These are phyloP conservation scores for Mucor mucedo DNA, from an alignment of 371 early-diverging fungal genomes.

Conservation along the genomic window DNA sequence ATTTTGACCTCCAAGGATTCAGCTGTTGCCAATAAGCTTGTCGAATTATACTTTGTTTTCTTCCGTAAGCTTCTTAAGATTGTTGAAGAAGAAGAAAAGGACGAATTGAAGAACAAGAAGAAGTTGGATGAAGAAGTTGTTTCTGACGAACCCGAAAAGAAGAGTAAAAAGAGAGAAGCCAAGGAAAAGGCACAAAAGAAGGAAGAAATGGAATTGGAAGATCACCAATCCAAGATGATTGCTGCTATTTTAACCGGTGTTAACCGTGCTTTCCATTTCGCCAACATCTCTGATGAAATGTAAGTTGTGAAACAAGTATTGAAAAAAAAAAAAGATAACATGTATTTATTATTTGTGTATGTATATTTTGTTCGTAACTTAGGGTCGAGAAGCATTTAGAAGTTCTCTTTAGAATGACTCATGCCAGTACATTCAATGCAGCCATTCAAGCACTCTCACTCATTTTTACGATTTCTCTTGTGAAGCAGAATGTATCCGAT, in stretches of 20 bases:
- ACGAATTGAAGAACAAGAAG: constrained; percentile 55
- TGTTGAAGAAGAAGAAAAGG: constrained; percentile 43
- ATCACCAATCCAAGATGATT: constrained; percentile 82
- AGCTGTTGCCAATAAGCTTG: constrained; percentile 80
- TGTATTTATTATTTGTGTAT: neutral
- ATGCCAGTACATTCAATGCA: constrained; percentile 87
- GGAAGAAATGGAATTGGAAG: constrained; percentile 59
- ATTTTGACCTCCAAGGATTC: constrained; percentile 75
- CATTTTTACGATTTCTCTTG: constrained; percentile 77
- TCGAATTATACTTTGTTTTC: constrained; percentile 89
- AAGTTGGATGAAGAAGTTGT: constrained; percentile 41
- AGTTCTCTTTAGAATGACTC: constrained; percentile 86
- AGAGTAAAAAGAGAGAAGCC: constrained; percentile 50
- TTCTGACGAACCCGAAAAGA: constrained; percentile 52
- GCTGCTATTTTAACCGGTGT: constrained; percentile 94
- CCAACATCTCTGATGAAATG: constrained; percentile 78
- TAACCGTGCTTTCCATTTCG: constrained; percentile 94
- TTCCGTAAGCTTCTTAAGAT: constrained; percentile 80
- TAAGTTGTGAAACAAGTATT: constrained; percentile 38
- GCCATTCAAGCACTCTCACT: constrained; percentile 91
- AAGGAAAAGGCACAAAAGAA: constrained; percentile 51
- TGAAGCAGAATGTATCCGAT: constrained; percentile 63
- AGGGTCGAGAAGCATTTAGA: constrained; percentile 81
- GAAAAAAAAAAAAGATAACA: too few relatives aligned
- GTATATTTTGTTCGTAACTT: constrained; percentile 8